A percentile compares a stretch with the other conserved stretches of the same genome.
Evolutionary conservation across 306 rosid species (phyloP).

Genomic region (Quercus rubra): DNA sequence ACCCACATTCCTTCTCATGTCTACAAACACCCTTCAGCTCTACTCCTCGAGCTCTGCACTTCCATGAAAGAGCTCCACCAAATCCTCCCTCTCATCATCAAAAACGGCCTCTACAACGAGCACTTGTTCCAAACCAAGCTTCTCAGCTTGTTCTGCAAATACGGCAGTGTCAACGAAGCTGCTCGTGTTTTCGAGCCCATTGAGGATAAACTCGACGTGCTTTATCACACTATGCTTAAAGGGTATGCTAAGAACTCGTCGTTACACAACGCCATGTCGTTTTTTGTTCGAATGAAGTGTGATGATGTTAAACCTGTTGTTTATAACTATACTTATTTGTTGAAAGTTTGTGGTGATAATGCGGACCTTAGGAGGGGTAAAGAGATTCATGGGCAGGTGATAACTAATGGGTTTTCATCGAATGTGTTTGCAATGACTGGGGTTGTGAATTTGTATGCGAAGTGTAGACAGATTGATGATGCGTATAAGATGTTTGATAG

Average conservation of each 20-base stretch:
- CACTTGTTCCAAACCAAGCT: constrained; percentile 87
- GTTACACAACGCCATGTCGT: constrained; percentile 38
- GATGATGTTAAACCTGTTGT: constrained; percentile 73
- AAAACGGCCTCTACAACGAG: constrained; percentile 64
- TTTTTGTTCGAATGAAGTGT: constrained; percentile 53
- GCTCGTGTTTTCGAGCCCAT: constrained; percentile 65
- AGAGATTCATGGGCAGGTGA: constrained; percentile 73
- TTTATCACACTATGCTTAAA: constrained; percentile 86
- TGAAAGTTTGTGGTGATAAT: constrained; percentile 64
- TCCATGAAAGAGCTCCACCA: constrained; percentile 69
- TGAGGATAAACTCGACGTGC: constrained; percentile 60
- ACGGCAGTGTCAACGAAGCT: constrained; percentile 57
- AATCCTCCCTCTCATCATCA: constrained; percentile 64
- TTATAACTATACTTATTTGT: constrained; percentile 77
- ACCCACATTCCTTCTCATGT: constrained; percentile 71
- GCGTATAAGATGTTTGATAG: constrained; percentile 83
- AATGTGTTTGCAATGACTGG: constrained; percentile 86
- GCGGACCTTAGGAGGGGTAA: constrained; percentile 68
- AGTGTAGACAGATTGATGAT: constrained; percentile 62
- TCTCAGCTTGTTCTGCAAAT: constrained; percentile 70
- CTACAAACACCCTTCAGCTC: constrained; percentile 75
- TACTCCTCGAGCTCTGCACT: constrained; percentile 77
- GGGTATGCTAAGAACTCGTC: constrained; percentile 70
- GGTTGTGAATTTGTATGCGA: constrained; percentile 67
- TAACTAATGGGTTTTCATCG: constrained; percentile 52